Percentiles rank a stretch among this genome's conserved stretches.
phyloP scores from a whole-genome alignment of 192 early-diverging fungal genomes.

The Jimgerdemannia flammicorona region DNA sequence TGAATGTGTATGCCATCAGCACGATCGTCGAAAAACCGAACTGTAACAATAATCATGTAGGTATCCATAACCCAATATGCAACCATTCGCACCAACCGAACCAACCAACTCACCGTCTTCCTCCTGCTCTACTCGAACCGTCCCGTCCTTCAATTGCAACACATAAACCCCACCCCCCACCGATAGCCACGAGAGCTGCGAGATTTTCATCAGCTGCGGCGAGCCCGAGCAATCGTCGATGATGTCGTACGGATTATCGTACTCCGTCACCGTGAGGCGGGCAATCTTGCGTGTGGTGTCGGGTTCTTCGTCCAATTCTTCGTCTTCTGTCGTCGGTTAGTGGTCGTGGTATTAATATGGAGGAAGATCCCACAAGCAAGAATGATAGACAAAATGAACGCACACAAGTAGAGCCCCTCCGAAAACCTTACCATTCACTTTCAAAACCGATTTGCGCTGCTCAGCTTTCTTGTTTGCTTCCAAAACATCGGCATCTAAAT shows the following conservation, averaged over 20 bases:
- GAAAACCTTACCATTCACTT: background rate
- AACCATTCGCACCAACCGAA: too few relatives aligned
- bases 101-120: conserved; percentile 6
- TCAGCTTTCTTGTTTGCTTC: background rate
- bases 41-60: background rate
- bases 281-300: conserved; percentile 12
- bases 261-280: conserved; percentile 42
- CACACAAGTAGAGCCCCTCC: too few relatives aligned
- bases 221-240: conserved; percentile 32
- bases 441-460: background rate
- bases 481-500: conserved; percentile 21
- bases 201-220: conserved; percentile 12
- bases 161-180: conserved; percentile 33
- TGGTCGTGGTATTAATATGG: background rate
- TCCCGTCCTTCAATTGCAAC: conserved; percentile 22
- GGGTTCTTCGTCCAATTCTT: background rate
- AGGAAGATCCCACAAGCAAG: background rate
- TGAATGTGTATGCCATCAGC: conserved; percentile 6
- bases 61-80: too few relatives aligned
- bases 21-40: conserved; percentile 14
- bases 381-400: too few relatives aligned
- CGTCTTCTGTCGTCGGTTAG: conserved; percentile 9
- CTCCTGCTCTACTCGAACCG: conserved; percentile 26
- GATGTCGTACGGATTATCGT: conserved; percentile 46
- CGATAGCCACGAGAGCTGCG: conserved; percentile 40